Conservation (phyloP, 192 early-diverging fungal genomes). For the Rhizophagus prolifer region DNA sequence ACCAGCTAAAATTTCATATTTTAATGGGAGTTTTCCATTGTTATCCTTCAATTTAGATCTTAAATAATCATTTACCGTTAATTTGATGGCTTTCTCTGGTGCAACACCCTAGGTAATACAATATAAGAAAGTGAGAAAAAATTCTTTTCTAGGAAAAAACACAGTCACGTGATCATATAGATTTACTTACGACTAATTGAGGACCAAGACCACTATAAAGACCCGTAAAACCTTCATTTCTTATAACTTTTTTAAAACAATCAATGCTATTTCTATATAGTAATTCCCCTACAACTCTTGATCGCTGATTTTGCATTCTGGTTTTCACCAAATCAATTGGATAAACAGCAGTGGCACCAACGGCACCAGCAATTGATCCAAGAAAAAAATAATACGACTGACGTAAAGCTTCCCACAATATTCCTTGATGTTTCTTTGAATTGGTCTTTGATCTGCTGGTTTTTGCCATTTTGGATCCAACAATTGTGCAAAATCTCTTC, state of each 20-base stretch:
- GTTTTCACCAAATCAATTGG: slow-evolving; percentile 99
- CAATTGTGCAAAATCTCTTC: slow-evolving; percentile 52
- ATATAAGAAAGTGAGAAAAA: not conserved
- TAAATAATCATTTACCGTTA: slow-evolving; percentile 95
- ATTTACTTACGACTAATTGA: slow-evolving; percentile 72
- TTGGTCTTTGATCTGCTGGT: slow-evolving; percentile 25
- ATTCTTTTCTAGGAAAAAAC: not conserved
- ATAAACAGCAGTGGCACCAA: slow-evolving; percentile 93
- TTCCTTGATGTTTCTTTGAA: slow-evolving; percentile 37
- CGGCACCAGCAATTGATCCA: slow-evolving; percentile 87
- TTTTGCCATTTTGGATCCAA: slow-evolving; percentile 57
- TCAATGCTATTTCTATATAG: slow-evolving; percentile 94
- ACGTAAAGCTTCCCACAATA: slow-evolving; percentile 33
- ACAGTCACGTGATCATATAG: not conserved
- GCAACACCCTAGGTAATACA: slow-evolving; percentile 70
- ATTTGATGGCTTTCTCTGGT: slow-evolving; percentile 97
- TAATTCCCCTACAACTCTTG: slow-evolving; percentile 84
- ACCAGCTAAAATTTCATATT: slow-evolving; percentile 84
- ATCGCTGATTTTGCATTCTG: slow-evolving; percentile 97
- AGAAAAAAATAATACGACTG: slow-evolving; percentile 62
- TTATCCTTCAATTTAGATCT: slow-evolving; percentile 65
- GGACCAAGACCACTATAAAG: slow-evolving; percentile 92
- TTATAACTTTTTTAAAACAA: slow-evolving; percentile 93
- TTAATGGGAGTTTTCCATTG: slow-evolving; percentile 72
- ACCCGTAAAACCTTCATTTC: slow-evolving; percentile 86